Base-by-base conservation (phyloP, 768 basidiomycete species). In the Hygrophoropsis aurantiaca region DNA sequence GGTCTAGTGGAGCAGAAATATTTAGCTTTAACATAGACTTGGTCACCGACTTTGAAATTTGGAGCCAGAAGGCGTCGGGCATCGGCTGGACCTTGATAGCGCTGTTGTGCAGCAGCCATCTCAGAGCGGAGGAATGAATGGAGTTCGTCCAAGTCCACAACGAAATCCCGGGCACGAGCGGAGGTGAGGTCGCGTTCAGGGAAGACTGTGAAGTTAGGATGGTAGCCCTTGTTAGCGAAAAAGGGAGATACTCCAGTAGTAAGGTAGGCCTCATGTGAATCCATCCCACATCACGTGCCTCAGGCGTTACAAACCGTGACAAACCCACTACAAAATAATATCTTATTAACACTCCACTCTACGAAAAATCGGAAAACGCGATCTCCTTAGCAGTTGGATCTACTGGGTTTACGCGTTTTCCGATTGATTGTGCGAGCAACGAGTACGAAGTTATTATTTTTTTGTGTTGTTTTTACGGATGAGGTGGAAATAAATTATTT, bases 211-310 rank as follows among this genome's bases (percentile, higher is more conserved):
- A 51, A 44, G 11, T 50, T 40, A 2, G 64, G 64, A 33, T 68
- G 44, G 18, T 53, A 55, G 20, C 68, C 63, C 34, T 64, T 55
- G 50, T 65, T 67, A 6, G 62, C 35, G 34, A 60, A 65, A 55
- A 70, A 69, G 0, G 65, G 69, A 5, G 64, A 58, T 15, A 65
- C 39, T 1, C 62, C 58, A n/a, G 61, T 70, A 1, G 64, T 50
- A 1, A n/a, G n/a, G n/a, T n/a, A n/a, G n/a, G n/a, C n/a, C n/a
- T n/a, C n/a, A n/a, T n/a, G n/a, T n/a, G n/a, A n/a, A n/a, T n/a
- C n/a, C n/a, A n/a, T n/a, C n/a, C n/a, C n/a, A n/a, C n/a, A n/a
- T n/a, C n/a, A n/a, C n/a, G n/a, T n/a, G n/a, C n/a, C n/a, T n/a
- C n/a, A n/a, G n/a, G n/a, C n/a, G n/a, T n/a, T n/a, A n/a, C n/a